phyloP scores from a whole-genome alignment of 2,329 filamentous ascomycete species.

The Sclerotinia trifoliorum region DNA sequence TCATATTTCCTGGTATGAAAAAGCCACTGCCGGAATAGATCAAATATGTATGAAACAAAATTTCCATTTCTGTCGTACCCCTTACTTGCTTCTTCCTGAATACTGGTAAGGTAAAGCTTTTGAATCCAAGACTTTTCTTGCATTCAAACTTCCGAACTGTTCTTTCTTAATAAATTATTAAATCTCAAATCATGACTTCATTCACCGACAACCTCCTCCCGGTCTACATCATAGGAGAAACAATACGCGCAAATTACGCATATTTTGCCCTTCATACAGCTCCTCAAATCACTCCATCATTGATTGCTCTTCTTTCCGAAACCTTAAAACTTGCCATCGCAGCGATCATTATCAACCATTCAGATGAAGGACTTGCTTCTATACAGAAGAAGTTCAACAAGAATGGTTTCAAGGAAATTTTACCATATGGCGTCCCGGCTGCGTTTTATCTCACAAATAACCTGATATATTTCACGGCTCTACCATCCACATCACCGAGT shows the following conservation, averaged over 20 bases:
- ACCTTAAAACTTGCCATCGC: constrained; percentile 29
- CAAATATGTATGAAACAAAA: constrained; percentile 1
- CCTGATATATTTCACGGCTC: constrained; percentile 32
- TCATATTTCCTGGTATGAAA: neutral
- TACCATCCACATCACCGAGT: constrained; percentile 29
- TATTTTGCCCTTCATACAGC: constrained; percentile 30
- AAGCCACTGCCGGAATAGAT: neutral
- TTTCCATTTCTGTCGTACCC: neutral
- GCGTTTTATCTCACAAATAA: constrained; percentile 31
- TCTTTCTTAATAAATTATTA: neutral
- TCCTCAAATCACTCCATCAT: constrained; percentile 29
- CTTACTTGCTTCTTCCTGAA: constrained; percentile 5
- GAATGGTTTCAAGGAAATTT: constrained; percentile 22
- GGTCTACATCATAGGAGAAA: constrained; percentile 26
- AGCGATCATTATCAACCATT: constrained; percentile 23
- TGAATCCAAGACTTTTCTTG: neutral
- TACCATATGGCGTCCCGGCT: constrained; percentile 30
- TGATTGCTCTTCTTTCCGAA: constrained; percentile 30
- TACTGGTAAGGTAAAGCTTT: neutral
- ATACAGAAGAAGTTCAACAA: constrained; percentile 2
- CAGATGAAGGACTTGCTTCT: constrained; percentile 19
- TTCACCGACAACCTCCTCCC: constrained; percentile 19
- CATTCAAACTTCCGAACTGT: neutral
- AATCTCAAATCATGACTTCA: constrained; percentile 10
- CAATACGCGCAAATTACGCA: constrained; percentile 32